Conservation (phyloP, 2,329 filamentous ascomycete genomes). For the Cladophialophora carrionii region DNA sequence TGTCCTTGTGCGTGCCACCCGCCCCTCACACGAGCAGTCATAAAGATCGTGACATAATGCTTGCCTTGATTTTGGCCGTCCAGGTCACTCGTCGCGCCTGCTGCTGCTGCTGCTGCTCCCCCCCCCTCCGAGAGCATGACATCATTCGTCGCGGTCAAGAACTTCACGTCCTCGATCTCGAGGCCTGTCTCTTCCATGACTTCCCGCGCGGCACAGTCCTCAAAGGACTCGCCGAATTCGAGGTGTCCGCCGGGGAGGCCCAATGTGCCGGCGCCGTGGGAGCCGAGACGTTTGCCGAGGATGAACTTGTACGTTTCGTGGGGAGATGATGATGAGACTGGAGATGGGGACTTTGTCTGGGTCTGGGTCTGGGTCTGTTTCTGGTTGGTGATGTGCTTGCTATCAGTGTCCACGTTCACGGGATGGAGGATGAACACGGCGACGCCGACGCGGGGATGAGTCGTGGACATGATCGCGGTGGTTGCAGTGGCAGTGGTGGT, state of each 20-base stretch:
- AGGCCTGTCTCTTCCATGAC: constrained; percentile 72
- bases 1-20: constrained; percentile 23
- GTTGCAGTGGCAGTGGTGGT: not conserved
- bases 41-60: constrained; percentile 76
- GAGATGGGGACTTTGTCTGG: too few species aligned
- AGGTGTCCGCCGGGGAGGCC: constrained; percentile 76
- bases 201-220: constrained; percentile 68
- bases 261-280: constrained; percentile 60
- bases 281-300: constrained; percentile 53
- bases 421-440: constrained; percentile 53
- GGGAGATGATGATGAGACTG: not conserved
- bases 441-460: constrained; percentile 50
- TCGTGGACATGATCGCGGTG: not conserved
- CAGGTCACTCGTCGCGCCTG: constrained; percentile 39
- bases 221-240: constrained; percentile 67
- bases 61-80: constrained; percentile 49
- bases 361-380: not conserved
- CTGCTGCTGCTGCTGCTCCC: constrained; percentile 15
- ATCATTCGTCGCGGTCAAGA: constrained; percentile 68
- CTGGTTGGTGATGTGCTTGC: not conserved
- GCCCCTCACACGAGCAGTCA: constrained; percentile 55
- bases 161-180: constrained; percentile 55
- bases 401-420: not conserved
- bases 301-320: constrained; percentile 46
- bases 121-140: constrained; percentile 54